These are phyloP conservation scores for Penicillium nordicum DNA, from an alignment of 2,329 filamentous ascomycete genomes.

Conservation along the genomic window DNA sequence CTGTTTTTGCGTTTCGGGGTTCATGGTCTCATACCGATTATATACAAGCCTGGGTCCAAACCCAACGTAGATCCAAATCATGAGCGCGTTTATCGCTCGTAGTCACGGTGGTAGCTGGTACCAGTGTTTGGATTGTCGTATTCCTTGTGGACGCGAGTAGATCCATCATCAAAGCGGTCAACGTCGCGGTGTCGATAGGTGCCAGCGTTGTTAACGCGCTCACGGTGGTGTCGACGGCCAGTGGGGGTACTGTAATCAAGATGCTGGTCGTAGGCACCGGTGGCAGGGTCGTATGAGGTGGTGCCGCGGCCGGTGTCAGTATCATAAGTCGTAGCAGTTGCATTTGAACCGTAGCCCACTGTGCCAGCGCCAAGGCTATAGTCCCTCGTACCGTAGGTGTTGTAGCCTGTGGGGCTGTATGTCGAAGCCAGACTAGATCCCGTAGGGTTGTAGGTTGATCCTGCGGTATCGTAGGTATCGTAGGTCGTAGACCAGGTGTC, in stretches of 20 bases:
- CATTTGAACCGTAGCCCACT: slow-evolving; percentile 14
- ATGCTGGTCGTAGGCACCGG: slow-evolving; percentile 34
- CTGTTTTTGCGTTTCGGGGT: slow-evolving; percentile 3
- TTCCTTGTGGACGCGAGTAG: slow-evolving; percentile 30
- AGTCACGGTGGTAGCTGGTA: slow-evolving; percentile 34
- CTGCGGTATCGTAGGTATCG: slow-evolving; percentile 22
- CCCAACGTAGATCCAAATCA: neutral
- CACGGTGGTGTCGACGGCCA: slow-evolving; percentile 30
- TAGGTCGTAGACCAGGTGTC: slow-evolving; percentile 16
- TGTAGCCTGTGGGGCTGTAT: slow-evolving; percentile 18
- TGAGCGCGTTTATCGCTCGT: slow-evolving; percentile 17
- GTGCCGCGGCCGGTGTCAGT: slow-evolving; percentile 27
- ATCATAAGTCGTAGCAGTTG: slow-evolving; percentile 20
- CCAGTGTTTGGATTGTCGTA: slow-evolving; percentile 35
- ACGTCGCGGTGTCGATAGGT: slow-evolving; percentile 35
- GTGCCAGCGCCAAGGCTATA: slow-evolving; percentile 13
- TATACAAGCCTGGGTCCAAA: slow-evolving; percentile 8
- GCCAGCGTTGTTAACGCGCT: slow-evolving; percentile 29
- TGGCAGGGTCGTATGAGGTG: slow-evolving; percentile 25
- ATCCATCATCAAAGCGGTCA: slow-evolving; percentile 30
- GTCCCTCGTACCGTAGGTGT: slow-evolving; percentile 14
- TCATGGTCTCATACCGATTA: slow-evolving; percentile 14
- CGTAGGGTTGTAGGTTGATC: slow-evolving; percentile 24
- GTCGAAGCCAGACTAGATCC: slow-evolving; percentile 16
- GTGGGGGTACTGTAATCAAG: slow-evolving; percentile 31